These are phyloP conservation scores for Lophiostoma macrostomum DNA, from an alignment of 495 filamentous ascomycete genomes.

Conservation along the genomic window DNA sequence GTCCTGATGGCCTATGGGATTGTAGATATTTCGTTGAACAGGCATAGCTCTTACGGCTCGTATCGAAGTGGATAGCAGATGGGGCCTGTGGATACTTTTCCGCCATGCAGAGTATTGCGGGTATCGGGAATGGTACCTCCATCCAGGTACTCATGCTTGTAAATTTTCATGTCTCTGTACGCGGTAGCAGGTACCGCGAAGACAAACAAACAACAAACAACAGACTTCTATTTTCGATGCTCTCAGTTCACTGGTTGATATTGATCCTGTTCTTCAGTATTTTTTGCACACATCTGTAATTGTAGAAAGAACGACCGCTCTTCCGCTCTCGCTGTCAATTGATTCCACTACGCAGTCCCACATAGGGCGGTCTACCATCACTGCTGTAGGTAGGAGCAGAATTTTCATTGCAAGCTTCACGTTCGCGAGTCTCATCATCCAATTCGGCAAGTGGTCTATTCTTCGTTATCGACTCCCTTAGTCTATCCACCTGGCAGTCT, in stretches of 20 bases:
- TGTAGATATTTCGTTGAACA: background rate
- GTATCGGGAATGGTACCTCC: too few species aligned
- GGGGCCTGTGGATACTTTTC: too few species aligned
- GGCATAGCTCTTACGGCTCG: background rate
- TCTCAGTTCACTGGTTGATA: too few species aligned
- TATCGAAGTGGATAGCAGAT: constrained; percentile 3
- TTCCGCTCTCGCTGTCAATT: too few species aligned
- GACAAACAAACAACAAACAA: background rate
- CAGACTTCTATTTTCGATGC: too few species aligned
- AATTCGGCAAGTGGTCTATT: constrained; percentile 6
- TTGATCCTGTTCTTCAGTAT: too few species aligned
- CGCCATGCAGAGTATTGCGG: too few species aligned
- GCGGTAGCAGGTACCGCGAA: background rate
- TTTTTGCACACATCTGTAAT: too few species aligned
- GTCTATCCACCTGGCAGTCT: background rate
- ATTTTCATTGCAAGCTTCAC: background rate
- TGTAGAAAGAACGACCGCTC: too few species aligned
- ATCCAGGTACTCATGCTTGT: background rate
- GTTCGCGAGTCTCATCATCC: constrained; percentile 5
- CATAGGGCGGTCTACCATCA: constrained; percentile 4
- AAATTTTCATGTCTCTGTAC: background rate
- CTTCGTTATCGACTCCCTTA: constrained; percentile 5
- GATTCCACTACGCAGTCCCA: background rate
- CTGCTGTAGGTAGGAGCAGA: constrained; percentile 1
- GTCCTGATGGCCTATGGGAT: constrained; percentile 12